Conservation (phyloP, 2,329 filamentous ascomycete genomes). For the Fusarium metavorans region DNA sequence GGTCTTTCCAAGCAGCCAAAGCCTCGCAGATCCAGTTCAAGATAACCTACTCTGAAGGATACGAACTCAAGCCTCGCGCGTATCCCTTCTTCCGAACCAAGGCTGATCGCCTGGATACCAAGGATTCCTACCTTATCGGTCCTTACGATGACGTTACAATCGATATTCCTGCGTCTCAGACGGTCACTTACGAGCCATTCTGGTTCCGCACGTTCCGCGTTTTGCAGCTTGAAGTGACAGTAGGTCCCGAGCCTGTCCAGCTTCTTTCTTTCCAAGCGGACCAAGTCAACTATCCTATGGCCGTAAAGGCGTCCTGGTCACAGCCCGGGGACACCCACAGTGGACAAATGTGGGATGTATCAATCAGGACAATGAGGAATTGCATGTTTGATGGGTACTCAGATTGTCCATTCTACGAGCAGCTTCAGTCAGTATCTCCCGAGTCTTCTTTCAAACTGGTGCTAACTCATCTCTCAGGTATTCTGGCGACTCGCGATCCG, state of each 20-base stretch:
- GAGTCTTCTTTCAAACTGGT: neutral
- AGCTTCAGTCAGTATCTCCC: constrained; percentile 46
- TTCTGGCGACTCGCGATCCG: constrained; percentile 31
- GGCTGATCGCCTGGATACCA: constrained; percentile 17
- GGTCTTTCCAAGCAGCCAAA: constrained; percentile 8
- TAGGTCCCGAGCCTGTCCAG: constrained; percentile 6
- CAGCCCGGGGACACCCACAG: constrained; percentile 6
- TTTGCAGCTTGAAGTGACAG: constrained; percentile 16
- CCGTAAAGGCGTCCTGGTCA: constrained; percentile 15
- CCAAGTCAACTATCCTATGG: constrained; percentile 24
- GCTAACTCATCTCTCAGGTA: neutral
- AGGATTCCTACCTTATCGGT: constrained; percentile 14
- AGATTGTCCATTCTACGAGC: constrained; percentile 52
- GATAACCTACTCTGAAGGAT: constrained; percentile 28
- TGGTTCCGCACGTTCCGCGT: constrained; percentile 37
- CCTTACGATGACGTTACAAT: constrained; percentile 18
- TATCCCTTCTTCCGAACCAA: constrained; percentile 33
- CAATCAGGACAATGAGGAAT: constrained; percentile 39
- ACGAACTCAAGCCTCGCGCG: constrained; percentile 21
- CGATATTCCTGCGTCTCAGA: neutral
- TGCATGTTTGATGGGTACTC: constrained; percentile 49
- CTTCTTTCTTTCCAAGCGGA: constrained; percentile 10
- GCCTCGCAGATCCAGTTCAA: constrained; percentile 10
- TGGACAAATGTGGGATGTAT: constrained; percentile 40
- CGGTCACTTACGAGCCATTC: constrained; percentile 26